Evolutionary conservation across 257 asterid genomes (phyloP), one percentile per base, ranked within the genome.

Genomic region (Solanum piurae): DNA sequence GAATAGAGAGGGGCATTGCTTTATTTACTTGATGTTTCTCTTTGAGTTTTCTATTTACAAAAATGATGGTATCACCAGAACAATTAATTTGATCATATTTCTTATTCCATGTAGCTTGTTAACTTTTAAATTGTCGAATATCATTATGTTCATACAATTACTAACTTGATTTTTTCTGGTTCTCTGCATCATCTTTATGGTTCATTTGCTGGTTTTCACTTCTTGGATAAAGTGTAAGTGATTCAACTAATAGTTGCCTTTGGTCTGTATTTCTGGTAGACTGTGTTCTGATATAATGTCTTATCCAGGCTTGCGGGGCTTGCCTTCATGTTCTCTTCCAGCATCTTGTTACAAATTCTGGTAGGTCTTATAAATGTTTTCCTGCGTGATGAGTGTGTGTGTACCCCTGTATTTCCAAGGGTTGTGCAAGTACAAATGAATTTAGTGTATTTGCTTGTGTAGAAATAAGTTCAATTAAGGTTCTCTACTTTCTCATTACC

Each of bases 301-400:
- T 86, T 27, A 69, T 87, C 75, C 98, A 97, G 99, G 92, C 99
- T 97, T 90, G 98, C 98, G 72, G 99, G 99, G 88, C 98, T 97
- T 86, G 99, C 99, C 46, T 97, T 96, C 91, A 96, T 96, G 99
- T 97, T 97, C 93, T 97, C 99, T 23, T 68, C 99, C 66, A 96
- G 99, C 93, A 93, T 97, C 89, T 89, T 97, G 92, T 95, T 97
- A 88, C 99, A 96, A 88, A 93, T 97, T 89, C 88, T 97, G 98
- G 99, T 97, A 91, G 40, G 96, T 92, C 80, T 87, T 37, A 23
- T 42, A 73, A 42, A 66, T 66, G 18, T 29, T 49, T 80, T 49
- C 85, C 85, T 46, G 13, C 29, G 1, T 80, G 20, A 49, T 34
- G 84, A 86, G 21, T 58, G 31, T 9, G 21, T 58, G 42, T 16